Evolutionary conservation across 2,329 filamentous ascomycete genomes (phyloP).

Genomic region (Cryphonectria japonica): DNA sequence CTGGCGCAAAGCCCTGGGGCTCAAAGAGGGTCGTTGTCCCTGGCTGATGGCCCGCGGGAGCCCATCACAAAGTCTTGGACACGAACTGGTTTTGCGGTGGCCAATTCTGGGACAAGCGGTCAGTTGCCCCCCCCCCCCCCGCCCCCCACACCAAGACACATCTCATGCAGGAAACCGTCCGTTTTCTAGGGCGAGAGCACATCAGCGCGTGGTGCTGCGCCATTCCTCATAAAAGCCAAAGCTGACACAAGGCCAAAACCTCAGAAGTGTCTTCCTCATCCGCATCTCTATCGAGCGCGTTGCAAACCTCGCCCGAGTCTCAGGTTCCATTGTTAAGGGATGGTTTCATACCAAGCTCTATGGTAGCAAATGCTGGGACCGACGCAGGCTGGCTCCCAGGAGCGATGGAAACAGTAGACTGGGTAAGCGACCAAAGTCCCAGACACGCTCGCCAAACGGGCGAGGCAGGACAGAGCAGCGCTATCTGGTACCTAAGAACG

Average conservation of each 20-base stretch:
- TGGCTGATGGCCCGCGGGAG: neutral
- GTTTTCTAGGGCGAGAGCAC: neutral
- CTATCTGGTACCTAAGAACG: neutral
- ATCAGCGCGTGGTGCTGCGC: no score
- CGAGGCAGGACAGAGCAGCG: neutral
- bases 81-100: neutral
- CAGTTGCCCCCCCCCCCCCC: neutral
- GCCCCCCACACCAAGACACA: neutral
- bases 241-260: neutral
- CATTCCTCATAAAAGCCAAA: neutral
- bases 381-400: constrained; percentile 26
- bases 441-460: neutral
- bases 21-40: constrained; percentile 9
- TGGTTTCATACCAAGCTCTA: constrained; percentile 3
- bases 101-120: constrained; percentile 14
- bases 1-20: constrained; percentile 33
- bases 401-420: constrained; percentile 17
- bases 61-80: neutral
- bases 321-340: constrained; percentile 3
- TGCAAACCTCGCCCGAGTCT: neutral
- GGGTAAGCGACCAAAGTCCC: constrained; percentile 7
- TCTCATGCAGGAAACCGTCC: neutral
- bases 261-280: constrained; percentile 1
- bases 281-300: neutral
- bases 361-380: neutral